Evolutionary conservation across 495 filamentous ascomycete genomes (phyloP).

Genomic region (Letharia columbiana): DNA sequence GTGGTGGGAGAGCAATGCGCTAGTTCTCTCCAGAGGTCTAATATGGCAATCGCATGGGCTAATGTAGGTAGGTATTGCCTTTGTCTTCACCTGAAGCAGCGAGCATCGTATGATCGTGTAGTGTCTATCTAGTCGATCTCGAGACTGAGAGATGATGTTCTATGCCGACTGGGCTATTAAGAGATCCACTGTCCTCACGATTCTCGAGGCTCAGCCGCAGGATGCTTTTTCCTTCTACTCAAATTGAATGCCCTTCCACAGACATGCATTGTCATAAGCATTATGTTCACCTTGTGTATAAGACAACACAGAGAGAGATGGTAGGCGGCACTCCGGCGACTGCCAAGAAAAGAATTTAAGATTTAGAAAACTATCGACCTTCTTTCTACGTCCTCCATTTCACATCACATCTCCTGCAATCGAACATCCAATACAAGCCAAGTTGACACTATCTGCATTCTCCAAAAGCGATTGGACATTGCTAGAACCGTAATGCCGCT

Average conservation of each 20-base stretch:
- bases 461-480: not conserved
- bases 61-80: not conserved
- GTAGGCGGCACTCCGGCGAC: not conserved
- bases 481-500: slow-evolving; percentile 18
- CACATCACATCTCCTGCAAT: not conserved
- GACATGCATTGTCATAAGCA: not conserved
- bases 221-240: not conserved
- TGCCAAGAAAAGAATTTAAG: not conserved
- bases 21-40: not conserved
- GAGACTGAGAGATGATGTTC: not conserved
- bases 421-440: not conserved
- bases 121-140: not conserved
- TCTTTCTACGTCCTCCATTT: not conserved
- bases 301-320: not conserved
- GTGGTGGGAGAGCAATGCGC: not conserved
- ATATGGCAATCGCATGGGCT: not conserved
- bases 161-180: not conserved
- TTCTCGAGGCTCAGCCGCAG: not conserved
- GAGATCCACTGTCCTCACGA: not conserved
- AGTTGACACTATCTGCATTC: not conserved
- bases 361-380: not conserved
- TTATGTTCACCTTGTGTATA: not conserved
- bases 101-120: not conserved
- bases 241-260: not conserved
- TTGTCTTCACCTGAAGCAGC: not conserved